Evolutionary conservation across 176 grass and related monocot species (phyloP), one percentile per base, ranked within the genome.

Genomic region (Juncus inflexus): DNA sequence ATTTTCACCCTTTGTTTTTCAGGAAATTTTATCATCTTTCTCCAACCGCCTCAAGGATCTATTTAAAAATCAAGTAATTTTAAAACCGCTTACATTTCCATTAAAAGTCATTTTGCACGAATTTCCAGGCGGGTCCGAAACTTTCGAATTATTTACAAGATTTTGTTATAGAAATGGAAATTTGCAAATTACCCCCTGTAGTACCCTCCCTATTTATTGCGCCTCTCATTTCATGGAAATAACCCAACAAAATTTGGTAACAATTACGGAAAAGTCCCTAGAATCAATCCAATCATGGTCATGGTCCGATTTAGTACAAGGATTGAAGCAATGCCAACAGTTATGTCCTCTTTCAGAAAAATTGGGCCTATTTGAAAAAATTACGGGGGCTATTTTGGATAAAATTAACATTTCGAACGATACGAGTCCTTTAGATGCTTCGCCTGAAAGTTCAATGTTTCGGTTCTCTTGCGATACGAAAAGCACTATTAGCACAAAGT

Each of bases 381-480:
- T 89, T 58, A 12, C 81, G 37, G 69, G 76, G 3, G 76, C 83
- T 35, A 56, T 90, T 47, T 66, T 77, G 57, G 82, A 77, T 6
- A 90, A 87, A 64, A 67, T 94, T 56, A 73, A 79, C 35, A 66
- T 82, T 68, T 52, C 77, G 0, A 77, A 58, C 7, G 95, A 90
- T 12, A 67, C 86, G 37, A 99, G 85, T 12, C 80, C 88, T 7
- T 63, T 81, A 40, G 84, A 77, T 41, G 87, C 87, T 53, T 99
- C 95, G n/a, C 89, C 95, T 9, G 95, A 99, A 68, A 94, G 95
- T 72, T 80, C 89, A 13, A 86, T 81, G 37, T 81, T 86, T 66
- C 83, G 95, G 9, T 80, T 99, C 74, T 99, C 95, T 6, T 86
- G 80, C 40, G 95, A 99, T 35, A 90, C 95, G 12, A 90, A 84